phyloP scores from a whole-genome alignment of 331 rosid genomes.

The Saraca asoca region DNA sequence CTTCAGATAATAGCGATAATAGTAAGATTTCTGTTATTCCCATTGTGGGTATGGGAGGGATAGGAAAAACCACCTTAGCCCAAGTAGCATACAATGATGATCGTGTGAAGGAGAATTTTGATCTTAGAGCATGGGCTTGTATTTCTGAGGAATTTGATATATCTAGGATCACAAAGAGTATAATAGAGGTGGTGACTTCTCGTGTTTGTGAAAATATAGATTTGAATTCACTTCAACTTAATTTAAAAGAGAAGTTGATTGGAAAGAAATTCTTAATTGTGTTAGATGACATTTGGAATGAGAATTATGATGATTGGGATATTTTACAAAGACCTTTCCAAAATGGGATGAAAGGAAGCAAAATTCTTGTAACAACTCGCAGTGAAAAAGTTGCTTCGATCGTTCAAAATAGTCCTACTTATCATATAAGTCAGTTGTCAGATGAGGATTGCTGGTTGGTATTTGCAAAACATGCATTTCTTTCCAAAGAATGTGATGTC shows the following conservation, averaged over 20 bases:
- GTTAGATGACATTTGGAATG: constrained; percentile 25
- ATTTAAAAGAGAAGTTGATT: too few species aligned
- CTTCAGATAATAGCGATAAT: not conserved
- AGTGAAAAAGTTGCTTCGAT: not conserved
- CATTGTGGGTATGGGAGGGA: constrained; percentile 25
- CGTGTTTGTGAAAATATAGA: too few species aligned
- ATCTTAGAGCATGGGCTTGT: constrained; percentile 36
- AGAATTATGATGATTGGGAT: not conserved
- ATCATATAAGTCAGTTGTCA: not conserved
- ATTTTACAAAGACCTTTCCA: not conserved
- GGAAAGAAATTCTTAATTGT: too few species aligned
- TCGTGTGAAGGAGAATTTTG: not conserved
- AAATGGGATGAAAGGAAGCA: constrained; percentile 7
- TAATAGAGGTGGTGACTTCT: too few species aligned
- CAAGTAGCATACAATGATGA: constrained; percentile 29
- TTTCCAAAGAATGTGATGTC: not conserved
- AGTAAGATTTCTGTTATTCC: constrained; percentile 7
- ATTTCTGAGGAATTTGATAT: constrained; percentile 29
- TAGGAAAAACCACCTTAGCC: constrained; percentile 38
- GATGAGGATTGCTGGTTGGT: not conserved
- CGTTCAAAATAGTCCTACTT: not conserved
- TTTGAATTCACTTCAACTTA: too few species aligned
- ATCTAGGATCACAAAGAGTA: constrained; percentile 21
- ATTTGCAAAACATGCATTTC: constrained; percentile 18
- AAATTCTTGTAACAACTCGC: constrained; percentile 3